Evolutionary conservation across 805 yeast species (phyloP).

Genomic region (Nakazawaea ishiwadae): DNA sequence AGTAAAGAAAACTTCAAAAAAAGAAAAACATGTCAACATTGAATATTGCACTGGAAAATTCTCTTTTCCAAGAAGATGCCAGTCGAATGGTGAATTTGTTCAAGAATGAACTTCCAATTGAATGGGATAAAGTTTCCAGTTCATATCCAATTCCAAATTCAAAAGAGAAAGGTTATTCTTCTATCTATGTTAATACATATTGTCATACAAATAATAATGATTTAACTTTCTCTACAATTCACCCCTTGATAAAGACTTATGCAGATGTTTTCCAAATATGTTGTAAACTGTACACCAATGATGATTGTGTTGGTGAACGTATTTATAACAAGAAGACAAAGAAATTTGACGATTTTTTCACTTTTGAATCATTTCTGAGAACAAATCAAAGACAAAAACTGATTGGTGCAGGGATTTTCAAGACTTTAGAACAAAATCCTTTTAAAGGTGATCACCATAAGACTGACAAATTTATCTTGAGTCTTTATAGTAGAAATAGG

Average conservation of each 20-base stretch:
- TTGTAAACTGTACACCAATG: conserved; percentile 28
- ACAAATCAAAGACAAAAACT: conserved; percentile 14
- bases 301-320: conserved; percentile 45
- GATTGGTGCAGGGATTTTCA: conserved; percentile 20
- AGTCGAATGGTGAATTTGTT: not conserved
- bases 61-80: conserved; percentile 6
- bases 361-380: conserved; percentile 5
- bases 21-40: too few relatives aligned
- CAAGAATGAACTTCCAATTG: conserved; percentile 5
- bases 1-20: too few relatives aligned
- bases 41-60: not conserved
- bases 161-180: conserved; percentile 9
- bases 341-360: conserved; percentile 7
- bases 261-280: conserved; percentile 40
- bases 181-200: conserved; percentile 7
- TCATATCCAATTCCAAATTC: conserved; percentile 3
- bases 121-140: not conserved
- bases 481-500: conserved; percentile 53
- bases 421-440: conserved; percentile 18
- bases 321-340: conserved; percentile 18
- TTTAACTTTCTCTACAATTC: conserved; percentile 16
- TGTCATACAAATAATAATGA: conserved; percentile 1
- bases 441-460: conserved; percentile 2
- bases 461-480: conserved; percentile 36
- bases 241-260: conserved; percentile 40